phyloP scores from a whole-genome alignment of 345 rosid species.

The Zanthoxylum bungeanum region DNA sequence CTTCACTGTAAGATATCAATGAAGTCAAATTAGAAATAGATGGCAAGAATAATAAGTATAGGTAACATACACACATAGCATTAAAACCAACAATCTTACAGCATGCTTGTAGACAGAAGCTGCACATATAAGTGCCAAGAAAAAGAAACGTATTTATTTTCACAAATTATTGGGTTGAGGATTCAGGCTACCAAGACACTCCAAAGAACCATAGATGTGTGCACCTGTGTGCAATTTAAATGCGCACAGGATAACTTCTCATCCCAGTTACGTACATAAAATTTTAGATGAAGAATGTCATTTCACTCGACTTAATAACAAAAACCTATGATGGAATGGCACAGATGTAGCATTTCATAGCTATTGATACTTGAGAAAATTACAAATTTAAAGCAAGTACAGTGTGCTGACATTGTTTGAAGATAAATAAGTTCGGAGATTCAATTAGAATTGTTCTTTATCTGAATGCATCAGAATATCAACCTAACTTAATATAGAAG shows the following conservation, averaged over 20 bases:
- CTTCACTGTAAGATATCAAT: slow-evolving; percentile 62
- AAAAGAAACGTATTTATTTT: neutral
- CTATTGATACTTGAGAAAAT: neutral
- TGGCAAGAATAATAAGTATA: neutral
- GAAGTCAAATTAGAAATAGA: slow-evolving; percentile 19
- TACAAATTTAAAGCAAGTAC: neutral
- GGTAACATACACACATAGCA: neutral
- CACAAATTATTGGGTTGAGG: neutral
- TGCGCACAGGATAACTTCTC: neutral
- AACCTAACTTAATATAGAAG: neutral
- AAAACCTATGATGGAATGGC: neutral
- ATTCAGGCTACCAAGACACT: slow-evolving; percentile 1
- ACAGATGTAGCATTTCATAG: neutral
- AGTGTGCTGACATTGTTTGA: neutral
- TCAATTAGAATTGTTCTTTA: neutral
- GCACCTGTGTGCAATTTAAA: neutral
- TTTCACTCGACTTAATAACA: neutral
- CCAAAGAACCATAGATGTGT: neutral
- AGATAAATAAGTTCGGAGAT: neutral
- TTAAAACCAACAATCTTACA: neutral
- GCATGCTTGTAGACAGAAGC: neutral
- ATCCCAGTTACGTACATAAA: neutral
- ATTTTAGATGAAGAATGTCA: neutral
- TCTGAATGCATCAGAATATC: neutral
- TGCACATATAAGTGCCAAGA: neutral